Conservation (phyloP, 225 moss, liverwort and hornwort species). For the Anthoceros angustus region DNA sequence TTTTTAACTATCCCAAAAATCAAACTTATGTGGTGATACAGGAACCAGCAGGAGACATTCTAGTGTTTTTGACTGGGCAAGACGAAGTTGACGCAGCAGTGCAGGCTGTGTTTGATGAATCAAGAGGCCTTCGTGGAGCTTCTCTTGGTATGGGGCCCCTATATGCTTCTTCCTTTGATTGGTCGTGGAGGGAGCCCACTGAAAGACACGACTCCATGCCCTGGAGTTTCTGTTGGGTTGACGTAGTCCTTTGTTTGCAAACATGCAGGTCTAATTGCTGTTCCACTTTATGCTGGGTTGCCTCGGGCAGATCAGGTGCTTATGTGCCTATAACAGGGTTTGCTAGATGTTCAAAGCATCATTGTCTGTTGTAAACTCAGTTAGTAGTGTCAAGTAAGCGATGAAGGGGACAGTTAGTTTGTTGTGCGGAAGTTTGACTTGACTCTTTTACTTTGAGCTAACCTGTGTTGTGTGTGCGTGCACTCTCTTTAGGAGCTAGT, state of each 20-base stretch:
- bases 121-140: constrained; percentile 37
- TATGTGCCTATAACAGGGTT: background rate
- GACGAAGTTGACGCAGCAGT: constrained; percentile 80
- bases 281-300: constrained; percentile 88
- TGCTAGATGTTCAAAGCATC: no score
- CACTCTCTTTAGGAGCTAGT: constrained; percentile 42
- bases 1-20: background rate
- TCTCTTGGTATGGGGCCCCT: background rate
- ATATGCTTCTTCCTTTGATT: background rate
- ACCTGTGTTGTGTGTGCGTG: background rate
- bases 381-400: no score
- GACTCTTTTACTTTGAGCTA: background rate
- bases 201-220: background rate
- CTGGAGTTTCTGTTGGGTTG: background rate
- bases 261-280: constrained; percentile 35
- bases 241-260: background rate
- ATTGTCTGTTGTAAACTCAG: no score
- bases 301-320: constrained; percentile 58
- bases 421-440: background rate
- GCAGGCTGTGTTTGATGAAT: constrained; percentile 56
- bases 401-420: no score
- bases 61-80: constrained; percentile 87
- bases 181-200: background rate
- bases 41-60: constrained; percentile 72
- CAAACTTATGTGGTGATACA: constrained; percentile 8